Conservation (phyloP, 2,329 filamentous ascomycete species). For the Alternaria infectoria region DNA sequence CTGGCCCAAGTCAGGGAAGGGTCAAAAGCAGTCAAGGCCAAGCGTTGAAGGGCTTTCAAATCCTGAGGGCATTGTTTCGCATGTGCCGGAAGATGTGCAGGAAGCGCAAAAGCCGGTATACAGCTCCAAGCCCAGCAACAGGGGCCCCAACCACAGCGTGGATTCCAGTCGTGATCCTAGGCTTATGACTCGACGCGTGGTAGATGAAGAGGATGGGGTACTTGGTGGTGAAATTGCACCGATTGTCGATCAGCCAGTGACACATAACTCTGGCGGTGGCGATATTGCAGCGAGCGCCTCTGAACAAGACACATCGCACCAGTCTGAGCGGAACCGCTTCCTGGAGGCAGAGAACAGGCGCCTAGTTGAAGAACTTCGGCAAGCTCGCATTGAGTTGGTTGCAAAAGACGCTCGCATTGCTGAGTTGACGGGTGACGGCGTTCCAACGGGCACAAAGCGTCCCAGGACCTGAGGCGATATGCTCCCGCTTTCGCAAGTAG, state of each 20-base stretch:
- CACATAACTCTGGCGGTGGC: background rate
- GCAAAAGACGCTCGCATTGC: background rate
- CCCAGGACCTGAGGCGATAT: background rate
- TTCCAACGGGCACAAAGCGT: background rate
- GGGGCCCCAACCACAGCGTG: no score
- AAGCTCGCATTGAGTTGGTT: background rate
- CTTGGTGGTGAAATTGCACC: background rate
- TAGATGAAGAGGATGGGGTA: background rate
- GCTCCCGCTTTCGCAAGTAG: background rate
- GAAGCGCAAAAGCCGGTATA: no score
- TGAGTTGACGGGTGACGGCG: background rate
- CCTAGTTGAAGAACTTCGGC: rapidly evolving
- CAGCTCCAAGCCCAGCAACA: no score
- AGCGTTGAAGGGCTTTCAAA: no score
- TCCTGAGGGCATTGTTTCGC: no score
- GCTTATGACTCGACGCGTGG: background rate
- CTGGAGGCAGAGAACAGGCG: background rate
- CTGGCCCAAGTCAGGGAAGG: background rate
- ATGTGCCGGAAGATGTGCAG: no score
- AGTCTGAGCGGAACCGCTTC: background rate
- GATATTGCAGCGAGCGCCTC: background rate
- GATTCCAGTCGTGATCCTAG: background rate
- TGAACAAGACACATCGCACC: background rate
- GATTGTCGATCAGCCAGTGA: background rate
- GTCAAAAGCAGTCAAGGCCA: background rate